phyloP scores from a whole-genome alignment of 768 basidiomycete genomes.

The Rickenella mellea region DNA sequence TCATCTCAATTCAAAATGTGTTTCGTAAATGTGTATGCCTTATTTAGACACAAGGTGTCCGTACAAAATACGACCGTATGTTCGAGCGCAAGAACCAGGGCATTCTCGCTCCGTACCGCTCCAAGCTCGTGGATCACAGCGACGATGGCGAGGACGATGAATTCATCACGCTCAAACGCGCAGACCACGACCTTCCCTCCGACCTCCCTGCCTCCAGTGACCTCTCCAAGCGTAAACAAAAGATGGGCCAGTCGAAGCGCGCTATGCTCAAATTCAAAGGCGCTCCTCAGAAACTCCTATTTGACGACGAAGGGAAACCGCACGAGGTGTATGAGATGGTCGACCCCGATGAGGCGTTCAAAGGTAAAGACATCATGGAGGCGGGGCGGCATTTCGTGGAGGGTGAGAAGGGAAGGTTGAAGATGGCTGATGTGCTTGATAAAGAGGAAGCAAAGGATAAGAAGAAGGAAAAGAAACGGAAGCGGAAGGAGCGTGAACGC shows the following conservation, averaged over 20 bases:
- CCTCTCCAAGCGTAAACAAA: constrained; percentile 83
- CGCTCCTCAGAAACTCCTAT: constrained; percentile 65
- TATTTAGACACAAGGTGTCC: constrained; percentile 34
- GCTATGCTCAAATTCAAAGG: constrained; percentile 53
- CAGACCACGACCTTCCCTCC: constrained; percentile 61
- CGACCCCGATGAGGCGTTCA: constrained; percentile 56
- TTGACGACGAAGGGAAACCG: constrained; percentile 79
- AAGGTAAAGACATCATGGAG: constrained; percentile 44
- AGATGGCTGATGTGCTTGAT: constrained; percentile 60
- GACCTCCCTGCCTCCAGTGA: constrained; percentile 31
- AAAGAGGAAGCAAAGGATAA: constrained; percentile 80
- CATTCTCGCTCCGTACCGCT: constrained; percentile 84
- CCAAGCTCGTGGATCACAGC: constrained; percentile 71
- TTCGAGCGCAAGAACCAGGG: constrained; percentile 94
- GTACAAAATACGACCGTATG: constrained; percentile 97
- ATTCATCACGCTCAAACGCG: constrained; percentile 91
- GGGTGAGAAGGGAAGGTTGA: constrained; percentile 65
- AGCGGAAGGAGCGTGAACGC: constrained; percentile 72
- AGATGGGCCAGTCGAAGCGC: constrained; percentile 65
- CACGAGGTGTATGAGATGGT: constrained; percentile 81
- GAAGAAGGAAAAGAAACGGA: constrained; percentile 86
- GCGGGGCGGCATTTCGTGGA: constrained; percentile 62
- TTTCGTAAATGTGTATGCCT: neutral
- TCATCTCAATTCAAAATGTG: neutral
- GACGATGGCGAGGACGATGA: constrained; percentile 51